phyloP scores from a whole-genome alignment of 2,329 filamentous ascomycete species.

The Tolypocladium ovalisporum region DNA sequence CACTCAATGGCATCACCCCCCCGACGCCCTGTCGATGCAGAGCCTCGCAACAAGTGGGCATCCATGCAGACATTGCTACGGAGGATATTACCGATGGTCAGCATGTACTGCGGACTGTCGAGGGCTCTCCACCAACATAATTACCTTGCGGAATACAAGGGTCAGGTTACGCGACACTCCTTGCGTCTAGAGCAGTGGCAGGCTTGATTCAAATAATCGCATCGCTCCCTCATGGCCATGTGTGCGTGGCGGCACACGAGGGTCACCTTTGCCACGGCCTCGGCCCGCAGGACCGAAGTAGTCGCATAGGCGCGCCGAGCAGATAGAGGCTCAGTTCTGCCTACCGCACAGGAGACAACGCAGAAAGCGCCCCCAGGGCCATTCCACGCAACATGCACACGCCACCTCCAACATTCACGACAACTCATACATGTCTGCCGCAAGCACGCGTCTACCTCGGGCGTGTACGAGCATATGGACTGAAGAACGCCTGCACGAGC shows the following conservation, averaged over 20 bases:
- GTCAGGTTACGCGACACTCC: not conserved
- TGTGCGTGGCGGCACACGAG: not conserved
- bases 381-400: constrained; percentile 6
- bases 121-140: not conserved
- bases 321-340: not conserved
- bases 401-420: constrained; percentile 17
- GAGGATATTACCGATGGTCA: too few relatives aligned
- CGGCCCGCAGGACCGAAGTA: not conserved
- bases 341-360: not conserved
- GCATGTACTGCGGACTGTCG: too few relatives aligned
- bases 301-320: not conserved
- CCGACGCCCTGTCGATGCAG: not conserved
- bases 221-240: not conserved
- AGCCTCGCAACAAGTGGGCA: not conserved
- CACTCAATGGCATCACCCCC: not conserved
- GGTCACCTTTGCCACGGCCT: not conserved
- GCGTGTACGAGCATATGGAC: not conserved
- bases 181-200: not conserved
- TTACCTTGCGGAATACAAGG: not conserved
- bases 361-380: not conserved
- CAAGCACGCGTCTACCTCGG: not conserved
- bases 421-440: constrained; percentile 16
- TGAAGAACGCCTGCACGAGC: constrained; percentile 3
- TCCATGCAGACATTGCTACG: not conserved
- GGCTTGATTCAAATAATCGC: not conserved